These are phyloP conservation scores for Talaromyces sp. DNA, from an alignment of 2,329 filamentous ascomycete species.

Conservation along the genomic window DNA sequence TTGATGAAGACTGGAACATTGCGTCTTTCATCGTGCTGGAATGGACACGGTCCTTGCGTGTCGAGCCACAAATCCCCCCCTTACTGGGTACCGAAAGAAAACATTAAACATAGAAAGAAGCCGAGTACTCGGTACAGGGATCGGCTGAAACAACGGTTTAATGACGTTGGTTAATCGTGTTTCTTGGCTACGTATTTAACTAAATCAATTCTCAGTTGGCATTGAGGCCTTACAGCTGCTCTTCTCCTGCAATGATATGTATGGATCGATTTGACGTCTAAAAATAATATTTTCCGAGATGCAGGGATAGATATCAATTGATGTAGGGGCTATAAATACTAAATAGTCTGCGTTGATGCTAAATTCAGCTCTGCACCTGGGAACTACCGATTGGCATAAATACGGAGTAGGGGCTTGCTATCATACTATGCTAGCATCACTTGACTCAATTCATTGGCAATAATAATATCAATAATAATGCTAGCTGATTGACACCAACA, in stretches of 20 bases:
- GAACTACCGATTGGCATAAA: neutral
- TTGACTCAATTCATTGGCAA: neutral
- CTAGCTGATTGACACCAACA: neutral
- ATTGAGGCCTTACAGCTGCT: too few relatives aligned
- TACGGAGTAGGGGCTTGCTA: neutral
- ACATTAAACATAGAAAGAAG: neutral
- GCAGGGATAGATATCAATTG: too few relatives aligned
- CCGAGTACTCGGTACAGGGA: neutral
- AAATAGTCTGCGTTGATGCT: neutral
- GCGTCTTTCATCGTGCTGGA: neutral
- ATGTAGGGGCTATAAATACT: too few relatives aligned
- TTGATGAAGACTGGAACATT: neutral
- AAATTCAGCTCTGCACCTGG: neutral
- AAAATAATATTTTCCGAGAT: too few relatives aligned
- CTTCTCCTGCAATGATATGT: too few relatives aligned
- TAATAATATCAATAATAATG: too few relatives aligned
- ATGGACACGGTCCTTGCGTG: neutral
- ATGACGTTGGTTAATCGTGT: neutral
- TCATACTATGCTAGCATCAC: neutral
- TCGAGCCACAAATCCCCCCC: neutral
- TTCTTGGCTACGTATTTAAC: too few relatives aligned
- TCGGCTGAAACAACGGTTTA: neutral
- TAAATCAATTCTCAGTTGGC: too few relatives aligned
- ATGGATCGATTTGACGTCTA: too few relatives aligned
- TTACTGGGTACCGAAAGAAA: neutral